These are phyloP conservation scores for Micromonas pusilla DNA, from an alignment of 139 green algal genomes.

Conservation along the genomic window DNA sequence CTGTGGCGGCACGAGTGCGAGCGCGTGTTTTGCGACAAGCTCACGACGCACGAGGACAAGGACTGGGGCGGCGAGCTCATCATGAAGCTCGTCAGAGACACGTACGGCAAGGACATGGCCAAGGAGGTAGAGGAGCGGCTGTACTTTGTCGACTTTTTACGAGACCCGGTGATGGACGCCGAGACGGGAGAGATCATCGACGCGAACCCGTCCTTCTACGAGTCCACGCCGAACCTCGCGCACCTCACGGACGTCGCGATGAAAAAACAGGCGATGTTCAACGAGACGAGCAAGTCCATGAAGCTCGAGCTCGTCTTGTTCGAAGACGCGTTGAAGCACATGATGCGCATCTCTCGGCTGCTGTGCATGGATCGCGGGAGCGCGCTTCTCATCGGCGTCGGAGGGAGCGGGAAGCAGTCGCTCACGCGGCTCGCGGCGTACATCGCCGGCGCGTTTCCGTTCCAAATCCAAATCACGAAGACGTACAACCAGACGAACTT, in stretches of 20 bases:
- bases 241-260: conserved; percentile 65
- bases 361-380: conserved; percentile 54
- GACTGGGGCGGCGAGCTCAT: conserved; percentile 73
- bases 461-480: conserved; percentile 75
- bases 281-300: conserved; percentile 53
- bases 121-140: conserved; percentile 57
- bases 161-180: conserved; percentile 62
- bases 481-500: conserved; percentile 73
- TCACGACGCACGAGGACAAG: conserved; percentile 61
- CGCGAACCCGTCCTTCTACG: conserved; percentile 72
- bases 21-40: conserved; percentile 69
- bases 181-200: conserved; percentile 82
- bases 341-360: conserved; percentile 65
- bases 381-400: conserved; percentile 57
- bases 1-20: conserved; percentile 66
- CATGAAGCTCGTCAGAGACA: conserved; percentile 70
- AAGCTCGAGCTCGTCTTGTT: conserved; percentile 80
- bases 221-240: conserved; percentile 64
- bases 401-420: conserved; percentile 55
- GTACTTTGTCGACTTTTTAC: conserved; percentile 55
- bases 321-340: conserved; percentile 73
- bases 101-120: conserved; percentile 78
- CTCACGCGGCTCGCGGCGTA: conserved; percentile 52
- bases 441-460: conserved; percentile 60
- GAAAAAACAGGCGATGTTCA: conserved; percentile 60